These are phyloP conservation scores for Pezicula carpinea DNA, from an alignment of 2,329 filamentous ascomycete species.

Conservation along the genomic window DNA sequence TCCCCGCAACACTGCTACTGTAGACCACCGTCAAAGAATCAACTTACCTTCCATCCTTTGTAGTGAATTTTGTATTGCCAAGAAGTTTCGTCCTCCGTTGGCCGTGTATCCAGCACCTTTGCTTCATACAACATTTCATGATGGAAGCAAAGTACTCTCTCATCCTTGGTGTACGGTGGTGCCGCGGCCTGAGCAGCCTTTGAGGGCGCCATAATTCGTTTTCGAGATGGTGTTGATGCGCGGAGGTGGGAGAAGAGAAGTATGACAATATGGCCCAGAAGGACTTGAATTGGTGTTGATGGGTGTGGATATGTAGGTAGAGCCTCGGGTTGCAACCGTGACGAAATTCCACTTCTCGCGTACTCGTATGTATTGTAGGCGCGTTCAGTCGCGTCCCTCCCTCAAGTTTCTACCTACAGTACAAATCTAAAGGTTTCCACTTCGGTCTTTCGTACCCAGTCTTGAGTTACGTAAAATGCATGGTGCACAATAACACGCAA, in stretches of 20 bases:
- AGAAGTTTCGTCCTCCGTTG: slow-evolving; percentile 65
- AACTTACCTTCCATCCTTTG: slow-evolving; percentile 91
- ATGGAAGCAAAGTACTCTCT: slow-evolving; percentile 95
- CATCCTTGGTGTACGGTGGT: slow-evolving; percentile 58
- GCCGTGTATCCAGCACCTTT: slow-evolving; percentile 79
- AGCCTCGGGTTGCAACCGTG: background rate
- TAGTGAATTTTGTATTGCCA: slow-evolving; percentile 94
- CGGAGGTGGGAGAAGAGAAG: background rate
- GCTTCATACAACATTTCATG: slow-evolving; percentile 97
- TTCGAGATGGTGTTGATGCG: background rate
- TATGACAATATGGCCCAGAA: background rate
- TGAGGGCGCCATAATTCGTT: slow-evolving; percentile 26
- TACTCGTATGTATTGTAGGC: too few species aligned
- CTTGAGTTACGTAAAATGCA: too few species aligned
- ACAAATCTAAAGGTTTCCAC: too few species aligned
- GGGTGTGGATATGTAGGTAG: background rate
- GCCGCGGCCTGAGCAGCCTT: slow-evolving; percentile 19
- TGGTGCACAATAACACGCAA: too few species aligned
- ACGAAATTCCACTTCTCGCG: too few species aligned
- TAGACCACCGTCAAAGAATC: background rate
- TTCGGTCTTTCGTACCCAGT: too few species aligned
- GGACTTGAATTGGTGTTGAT: background rate
- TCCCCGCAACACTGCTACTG: background rate
- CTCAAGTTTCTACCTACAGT: too few species aligned
- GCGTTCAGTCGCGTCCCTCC: too few species aligned